Conservation (phyloP, 192 early-diverging fungal species). For the Piromyces finnis region DNA sequence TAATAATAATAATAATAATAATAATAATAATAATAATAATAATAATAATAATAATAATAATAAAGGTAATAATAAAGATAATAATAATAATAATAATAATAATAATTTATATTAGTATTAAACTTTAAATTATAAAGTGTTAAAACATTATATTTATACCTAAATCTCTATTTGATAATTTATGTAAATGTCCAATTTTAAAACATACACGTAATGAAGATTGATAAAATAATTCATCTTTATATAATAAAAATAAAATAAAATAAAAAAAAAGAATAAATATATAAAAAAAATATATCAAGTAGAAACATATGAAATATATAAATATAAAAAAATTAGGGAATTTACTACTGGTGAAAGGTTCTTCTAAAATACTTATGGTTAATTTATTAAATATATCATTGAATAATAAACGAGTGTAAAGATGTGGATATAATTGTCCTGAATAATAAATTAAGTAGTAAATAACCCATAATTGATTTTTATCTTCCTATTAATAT, state of each 20-base stretch:
- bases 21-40: too few relatives aligned
- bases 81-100: too few relatives aligned
- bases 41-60: too few relatives aligned
- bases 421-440: neutral
- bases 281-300: too few relatives aligned
- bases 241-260: neutral
- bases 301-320: too few relatives aligned
- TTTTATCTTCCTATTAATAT: neutral
- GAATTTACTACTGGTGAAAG: neutral
- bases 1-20: too few relatives aligned
- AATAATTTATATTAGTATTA: too few relatives aligned
- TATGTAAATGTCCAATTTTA: neutral
- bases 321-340: too few relatives aligned
- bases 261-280: neutral
- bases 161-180: neutral
- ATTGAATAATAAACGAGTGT: neutral
- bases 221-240: neutral
- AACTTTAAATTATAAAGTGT: too few relatives aligned
- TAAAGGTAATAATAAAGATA: too few relatives aligned
- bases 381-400: neutral
- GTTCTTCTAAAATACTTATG: neutral
- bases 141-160: too few relatives aligned
- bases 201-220: neutral
- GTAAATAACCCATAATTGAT: neutral
- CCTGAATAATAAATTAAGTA: neutral